Conservation (phyloP, 257 asterid species). For the Misopates orontium region DNA sequence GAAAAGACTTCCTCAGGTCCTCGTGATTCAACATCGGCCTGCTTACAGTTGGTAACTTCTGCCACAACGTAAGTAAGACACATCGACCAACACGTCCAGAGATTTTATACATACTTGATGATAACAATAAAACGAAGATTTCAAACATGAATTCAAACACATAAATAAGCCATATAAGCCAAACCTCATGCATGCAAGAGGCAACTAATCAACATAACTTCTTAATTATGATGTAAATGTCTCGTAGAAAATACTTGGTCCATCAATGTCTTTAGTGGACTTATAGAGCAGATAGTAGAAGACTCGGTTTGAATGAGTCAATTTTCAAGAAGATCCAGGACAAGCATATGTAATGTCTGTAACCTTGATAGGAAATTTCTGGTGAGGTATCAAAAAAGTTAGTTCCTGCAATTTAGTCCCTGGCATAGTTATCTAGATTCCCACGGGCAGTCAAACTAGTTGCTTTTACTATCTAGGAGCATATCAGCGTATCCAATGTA, state of each 20-base stretch:
- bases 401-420: slow-evolving; percentile 12
- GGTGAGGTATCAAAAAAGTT: slow-evolving; percentile 7
- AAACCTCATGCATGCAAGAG: slow-evolving; percentile 16
- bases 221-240: neutral
- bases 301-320: neutral
- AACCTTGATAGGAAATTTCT: neutral
- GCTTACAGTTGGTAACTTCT: slow-evolving; percentile 94
- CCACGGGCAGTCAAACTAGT: slow-evolving; percentile 17
- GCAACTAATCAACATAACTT: slow-evolving; percentile 11
- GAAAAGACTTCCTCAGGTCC: slow-evolving; percentile 87
- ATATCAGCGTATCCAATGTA: slow-evolving; percentile 1
- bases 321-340: too few relatives aligned
- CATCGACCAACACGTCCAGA: slow-evolving; percentile 70
- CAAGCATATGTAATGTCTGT: too few relatives aligned
- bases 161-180: slow-evolving; percentile 13
- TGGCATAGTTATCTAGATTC: slow-evolving; percentile 11
- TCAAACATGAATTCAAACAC: neutral
- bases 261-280: neutral
- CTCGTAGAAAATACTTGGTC: neutral
- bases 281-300: neutral
- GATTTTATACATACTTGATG: slow-evolving; percentile 35
- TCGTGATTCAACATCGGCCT: slow-evolving; percentile 76
- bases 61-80: slow-evolving; percentile 95
- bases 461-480: slow-evolving; percentile 20
- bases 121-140: neutral